Base-by-base conservation (phyloP, 371 early-diverging fungal genomes). In the Mucor lusitanicus region DNA sequence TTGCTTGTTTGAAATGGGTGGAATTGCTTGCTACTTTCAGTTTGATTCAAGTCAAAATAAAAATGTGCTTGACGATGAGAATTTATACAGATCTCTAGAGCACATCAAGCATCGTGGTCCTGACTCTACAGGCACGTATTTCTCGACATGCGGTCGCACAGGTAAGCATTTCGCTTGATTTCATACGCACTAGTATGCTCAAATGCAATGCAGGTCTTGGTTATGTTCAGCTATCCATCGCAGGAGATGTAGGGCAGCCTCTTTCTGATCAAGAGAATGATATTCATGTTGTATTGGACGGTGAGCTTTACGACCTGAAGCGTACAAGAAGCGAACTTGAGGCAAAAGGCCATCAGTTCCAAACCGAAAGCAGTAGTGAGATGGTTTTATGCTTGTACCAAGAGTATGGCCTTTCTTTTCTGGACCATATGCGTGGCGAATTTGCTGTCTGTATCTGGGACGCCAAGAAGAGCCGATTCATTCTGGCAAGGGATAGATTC, bases 321-420 rank as follows among this genome's bases (percentile, higher is more conserved):
- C 57, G 64, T 6, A 58, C 67, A 5, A 59, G 46, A 27, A 30
- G 23, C 1, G 67, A 67, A 23, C 60, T 71, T 4, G 37, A 62
- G 37, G 39, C 40, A 19, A 17, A 59, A n/a, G 71, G 71, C 15
- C 59, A 71, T 32, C 11, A 37, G 33, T 63, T 71, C 55, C 67
- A 67, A 42, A 71, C 71, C n/a, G 48, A 65, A 27, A 67, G 67
- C 59, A 67, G 63, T 33, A 71, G 71, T 55, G 71, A 71, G n/a
- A 61, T 71, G 40, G 71, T 63, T 53, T 28, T 67, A 0, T 67
- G 62, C 15, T 44, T 71, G 19, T 70, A 71, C 19, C 63, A 71
- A 27, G 71, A 71, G 8, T 23, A 67, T 3, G 67, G 63, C 5
- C 21, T 63, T 4, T 56, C 56, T n/a, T 71, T 71, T 59, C 33